Base-by-base conservation (phyloP, 2,329 filamentous ascomycete species). In the Sarocladium brachiariae region DNA sequence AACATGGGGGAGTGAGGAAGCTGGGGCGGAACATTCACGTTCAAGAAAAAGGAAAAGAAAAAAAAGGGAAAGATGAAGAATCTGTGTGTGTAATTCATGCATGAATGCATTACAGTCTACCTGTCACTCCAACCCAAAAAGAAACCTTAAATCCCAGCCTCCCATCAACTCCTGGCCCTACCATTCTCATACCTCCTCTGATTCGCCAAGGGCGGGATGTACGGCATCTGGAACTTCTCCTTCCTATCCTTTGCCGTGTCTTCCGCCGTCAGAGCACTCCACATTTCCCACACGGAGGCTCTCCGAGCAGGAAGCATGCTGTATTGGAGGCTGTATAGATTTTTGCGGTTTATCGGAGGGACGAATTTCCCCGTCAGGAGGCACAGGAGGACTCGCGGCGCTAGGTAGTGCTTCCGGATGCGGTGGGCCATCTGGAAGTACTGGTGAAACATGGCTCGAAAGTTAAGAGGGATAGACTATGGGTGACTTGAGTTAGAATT, bases 291-390 rank as follows among this genome's bases (percentile, higher is more conserved):
- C 52, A 97, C 86, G 2, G 85, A 83, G 0, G 89, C 86, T 39
- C 95, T 75, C 50, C 80, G 80, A 7, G 88, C 86, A 0, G 95
- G 95, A 35, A 99, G 76, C 89, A 97, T 97, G 70, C 89, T 95
- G 68, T 99, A 99, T 70, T 99, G 93, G 60, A 99, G 74, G 58
- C 89, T 95, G 69, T 99, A 99, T 48, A 99, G 75, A 62, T 93
- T 95, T 63, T 91, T 92, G 49, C 95, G 81, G 64, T 96, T 91
- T 46, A 99, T 95, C 0, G 95, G 92, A 11, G 92, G 93, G 2
- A 97, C 90, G 57, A 96, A 96, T 54, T 87, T 87, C 52, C 93
- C 93, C 0, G 89, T 95, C 21, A 91, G 74, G 2, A 99, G 83
- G 60, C 89, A 93, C 34, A 96, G 76, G 45, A 97, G 80, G 18